Conservation (phyloP, 225 moss, liverwort and hornwort species). For the Sphagnum tenellum region DNA sequence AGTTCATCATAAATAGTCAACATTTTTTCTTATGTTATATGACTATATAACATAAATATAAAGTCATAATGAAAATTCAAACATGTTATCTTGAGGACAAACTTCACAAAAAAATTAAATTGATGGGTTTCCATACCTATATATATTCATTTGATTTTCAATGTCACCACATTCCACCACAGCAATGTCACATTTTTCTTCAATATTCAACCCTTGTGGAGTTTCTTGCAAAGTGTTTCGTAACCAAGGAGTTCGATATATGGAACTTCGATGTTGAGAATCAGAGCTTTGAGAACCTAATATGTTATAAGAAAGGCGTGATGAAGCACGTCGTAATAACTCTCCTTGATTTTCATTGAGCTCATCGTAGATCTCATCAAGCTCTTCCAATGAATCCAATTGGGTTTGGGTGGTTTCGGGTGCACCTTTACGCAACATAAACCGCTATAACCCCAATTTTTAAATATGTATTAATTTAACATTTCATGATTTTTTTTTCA, state of each 20-base stretch:
- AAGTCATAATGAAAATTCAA: too few relatives aligned
- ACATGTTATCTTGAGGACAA: too few relatives aligned
- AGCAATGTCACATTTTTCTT: conserved; percentile 72
- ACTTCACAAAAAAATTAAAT: too few relatives aligned
- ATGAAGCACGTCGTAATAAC: conserved; percentile 19
- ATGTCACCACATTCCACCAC: conserved; percentile 42
- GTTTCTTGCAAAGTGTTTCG: conserved; percentile 13
- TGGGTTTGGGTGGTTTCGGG: conserved; percentile 32
- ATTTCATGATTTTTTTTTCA: background rate
- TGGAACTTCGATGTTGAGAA: conserved; percentile 15
- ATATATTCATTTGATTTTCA: conserved; percentile 48
- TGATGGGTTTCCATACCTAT: conserved; percentile 12
- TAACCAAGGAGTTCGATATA: conserved; percentile 30
- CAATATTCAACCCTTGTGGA: conserved; percentile 41
- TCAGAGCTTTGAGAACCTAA: conserved; percentile 37
- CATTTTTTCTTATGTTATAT: too few relatives aligned
- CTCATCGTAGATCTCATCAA: conserved; percentile 45
- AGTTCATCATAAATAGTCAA: too few relatives aligned
- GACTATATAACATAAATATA: too few relatives aligned
- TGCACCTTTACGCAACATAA: conserved; percentile 36
- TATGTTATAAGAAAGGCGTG: conserved; percentile 26
- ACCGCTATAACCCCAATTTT: conserved; percentile 15
- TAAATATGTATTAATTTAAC: conserved; percentile 1
- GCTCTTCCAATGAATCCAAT: conserved; percentile 39
- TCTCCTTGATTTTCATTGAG: conserved; percentile 32